Conservation (phyloP, 2,329 filamentous ascomycete genomes). For the Hypomyces rosellus region DNA sequence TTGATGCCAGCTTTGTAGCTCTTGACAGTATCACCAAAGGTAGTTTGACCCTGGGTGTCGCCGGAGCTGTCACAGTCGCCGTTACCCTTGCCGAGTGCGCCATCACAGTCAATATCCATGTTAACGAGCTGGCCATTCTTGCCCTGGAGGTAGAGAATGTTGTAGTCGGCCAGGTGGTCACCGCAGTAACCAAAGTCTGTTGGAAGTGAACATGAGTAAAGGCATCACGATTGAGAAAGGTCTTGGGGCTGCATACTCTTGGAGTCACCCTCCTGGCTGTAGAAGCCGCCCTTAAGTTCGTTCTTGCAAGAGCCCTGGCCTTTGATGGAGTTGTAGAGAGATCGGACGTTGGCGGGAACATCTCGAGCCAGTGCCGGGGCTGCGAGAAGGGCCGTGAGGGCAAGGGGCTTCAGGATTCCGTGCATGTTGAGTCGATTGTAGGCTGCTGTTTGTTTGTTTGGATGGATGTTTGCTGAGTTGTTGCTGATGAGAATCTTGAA, state of each 20-base stretch:
- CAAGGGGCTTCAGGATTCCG: conserved; percentile 1
- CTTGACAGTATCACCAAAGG: conserved; percentile 34
- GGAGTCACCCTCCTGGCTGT: conserved; percentile 22
- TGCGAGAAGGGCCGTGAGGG: conserved; percentile 6
- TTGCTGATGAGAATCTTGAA: no score
- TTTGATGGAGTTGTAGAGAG: conserved; percentile 27
- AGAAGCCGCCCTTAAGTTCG: conserved; percentile 26
- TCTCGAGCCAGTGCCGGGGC: conserved; percentile 13
- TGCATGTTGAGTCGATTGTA: conserved; percentile 3
- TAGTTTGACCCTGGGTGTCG: conserved; percentile 37
- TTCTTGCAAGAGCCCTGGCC: conserved; percentile 23
- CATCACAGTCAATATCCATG: conserved; percentile 47
- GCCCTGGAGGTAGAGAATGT: conserved; percentile 41
- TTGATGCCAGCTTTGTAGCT: conserved; percentile 29
- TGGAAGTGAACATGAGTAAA: neutral
- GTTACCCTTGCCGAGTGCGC: conserved; percentile 29
- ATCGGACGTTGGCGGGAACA: conserved; percentile 20
- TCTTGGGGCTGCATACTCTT: conserved; percentile 13
- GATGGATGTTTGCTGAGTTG: no score
- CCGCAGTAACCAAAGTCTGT: conserved; percentile 32
- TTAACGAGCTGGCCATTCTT: conserved; percentile 23
- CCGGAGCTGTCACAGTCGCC: conserved; percentile 33
- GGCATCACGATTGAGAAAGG: no score
- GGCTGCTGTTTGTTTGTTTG: no score
- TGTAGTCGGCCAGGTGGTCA: conserved; percentile 29